Percentiles rank a stretch among this genome's conserved stretches.
phyloP scores from a whole-genome alignment of 768 basidiomycete species.

The Mycena sanguinolenta region DNA sequence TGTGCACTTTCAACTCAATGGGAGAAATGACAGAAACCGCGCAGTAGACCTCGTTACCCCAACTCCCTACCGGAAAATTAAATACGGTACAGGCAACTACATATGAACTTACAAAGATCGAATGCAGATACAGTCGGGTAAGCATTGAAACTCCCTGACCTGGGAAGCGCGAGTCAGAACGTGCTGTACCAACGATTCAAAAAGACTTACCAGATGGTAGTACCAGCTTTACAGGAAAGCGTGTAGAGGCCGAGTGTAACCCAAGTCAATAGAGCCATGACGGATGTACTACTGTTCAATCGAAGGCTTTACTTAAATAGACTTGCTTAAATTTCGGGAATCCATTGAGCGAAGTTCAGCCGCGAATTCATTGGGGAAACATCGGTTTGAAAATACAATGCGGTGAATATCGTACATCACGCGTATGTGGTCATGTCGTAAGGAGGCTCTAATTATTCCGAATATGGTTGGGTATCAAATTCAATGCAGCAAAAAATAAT shows the following conservation, averaged over 20 bases:
- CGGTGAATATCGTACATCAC: conserved; percentile 43
- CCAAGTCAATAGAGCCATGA: conserved; percentile 48
- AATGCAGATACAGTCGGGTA: conserved; percentile 61
- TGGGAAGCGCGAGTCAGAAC: background rate
- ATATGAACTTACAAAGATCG: conserved; percentile 59
- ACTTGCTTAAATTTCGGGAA: conserved; percentile 48
- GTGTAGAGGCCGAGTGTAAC: conserved; percentile 50
- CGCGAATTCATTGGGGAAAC: conserved; percentile 51
- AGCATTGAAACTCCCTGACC: conserved; percentile 63
- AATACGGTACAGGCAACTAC: background rate
- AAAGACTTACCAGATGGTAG: conserved; percentile 58
- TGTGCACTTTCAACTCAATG: conserved; percentile 1
- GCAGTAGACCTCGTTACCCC: too few relatives aligned
- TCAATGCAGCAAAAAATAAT: conserved; percentile 41
- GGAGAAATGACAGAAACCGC: too few relatives aligned
- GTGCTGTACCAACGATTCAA: background rate
- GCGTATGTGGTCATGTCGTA: conserved; percentile 38
- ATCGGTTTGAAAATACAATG: conserved; percentile 42
- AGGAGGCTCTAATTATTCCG: conserved; percentile 52
- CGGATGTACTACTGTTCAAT: conserved; percentile 6
- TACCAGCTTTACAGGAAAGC: conserved; percentile 59
- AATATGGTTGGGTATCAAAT: conserved; percentile 49
- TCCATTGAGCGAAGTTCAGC: conserved; percentile 46
- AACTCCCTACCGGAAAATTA: conserved; percentile 14
- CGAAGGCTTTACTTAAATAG: conserved; percentile 13